Evolutionary conservation across 2,329 filamentous ascomycete species (phyloP), one percentile per base, ranked within the genome.

Genomic region (Amauroascus verrucosus): DNA sequence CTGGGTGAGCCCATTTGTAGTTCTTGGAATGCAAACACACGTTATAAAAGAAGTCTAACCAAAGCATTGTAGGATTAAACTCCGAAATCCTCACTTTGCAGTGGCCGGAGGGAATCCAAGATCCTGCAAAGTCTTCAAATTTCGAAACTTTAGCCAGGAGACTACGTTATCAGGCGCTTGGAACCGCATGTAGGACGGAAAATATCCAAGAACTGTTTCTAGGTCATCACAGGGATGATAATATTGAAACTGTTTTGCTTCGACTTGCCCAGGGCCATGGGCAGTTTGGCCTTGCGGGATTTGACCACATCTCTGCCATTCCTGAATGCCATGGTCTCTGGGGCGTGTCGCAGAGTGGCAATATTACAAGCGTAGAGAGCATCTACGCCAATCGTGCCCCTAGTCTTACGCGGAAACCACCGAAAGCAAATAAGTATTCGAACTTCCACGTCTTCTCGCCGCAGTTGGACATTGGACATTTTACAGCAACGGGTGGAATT

Each of bases 141-240:
- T 78, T 96, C 60, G 93, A 97, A 70, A 85, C 82, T 2, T 65
- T 82, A 20, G 91, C 91, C 6, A 82, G 93, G 22, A 78, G 70
- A 20, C 74, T 84, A 32, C 82, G 93, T 13, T 97, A 90, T 67
- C 83, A 80, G 57, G 72, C 75, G 0, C 68, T 97, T 1, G 90
- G 86, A 0, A 64, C 61, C 13, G 75, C 77, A 6, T 89, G 86
- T 64, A 67, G 68, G 14, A 65, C 70, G 1, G 60, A 71, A 5
- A 65, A 70, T 0, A 78, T 86, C 3, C 70, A 68, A 3, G 79
- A 80, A 18, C 66, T 97, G 1, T 77, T 96, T 37, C 72, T 94
- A 26, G 93, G 84, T 3, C 93, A 98, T 65, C 93, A 98, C 65
- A 75, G 79, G 57, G 90, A 96, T 63, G 93, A 98, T 63, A 88